A percentile compares a stretch with the other conserved stretches of the same genome.
Evolutionary conservation across 2,329 filamentous ascomycete genomes (phyloP).

Genomic region (Talaromyces atroroseus): DNA sequence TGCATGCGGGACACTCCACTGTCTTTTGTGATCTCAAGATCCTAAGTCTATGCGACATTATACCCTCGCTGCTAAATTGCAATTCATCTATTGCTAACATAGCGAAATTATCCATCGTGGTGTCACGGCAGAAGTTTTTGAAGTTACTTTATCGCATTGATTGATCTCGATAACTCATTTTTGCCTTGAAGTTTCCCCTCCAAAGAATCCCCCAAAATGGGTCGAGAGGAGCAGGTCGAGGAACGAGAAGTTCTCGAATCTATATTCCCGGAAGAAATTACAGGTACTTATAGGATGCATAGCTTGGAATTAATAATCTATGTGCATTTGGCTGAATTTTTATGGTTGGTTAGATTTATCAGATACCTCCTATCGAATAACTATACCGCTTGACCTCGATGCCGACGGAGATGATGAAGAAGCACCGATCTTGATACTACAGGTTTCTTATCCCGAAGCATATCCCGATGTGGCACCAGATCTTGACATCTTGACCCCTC

Average conservation of each 20-base stretch:
- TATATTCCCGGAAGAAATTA: slow-evolving; percentile 97
- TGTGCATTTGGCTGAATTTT: slow-evolving; percentile 16
- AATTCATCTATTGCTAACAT: background rate
- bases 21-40: background rate
- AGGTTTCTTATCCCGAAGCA: slow-evolving; percentile 79
- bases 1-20: slow-evolving; percentile 32
- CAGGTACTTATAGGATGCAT: slow-evolving; percentile 51
- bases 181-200: background rate
- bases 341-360: slow-evolving; percentile 63
- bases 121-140: background rate
- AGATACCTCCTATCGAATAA: slow-evolving; percentile 81
- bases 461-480: slow-evolving; percentile 85
- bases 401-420: slow-evolving; percentile 58
- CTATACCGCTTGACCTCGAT: slow-evolving; percentile 73
- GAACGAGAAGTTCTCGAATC: slow-evolving; percentile 97
- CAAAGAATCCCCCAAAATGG: slow-evolving; percentile 34
- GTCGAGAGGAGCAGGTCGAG: slow-evolving; percentile 80
- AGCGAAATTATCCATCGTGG: background rate
- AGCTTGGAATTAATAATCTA: background rate
- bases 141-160: background rate
- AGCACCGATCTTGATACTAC: slow-evolving; percentile 66
- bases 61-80: background rate
- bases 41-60: background rate
- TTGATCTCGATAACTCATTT: background rate
- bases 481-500: slow-evolving; percentile 71